phyloP scores from a whole-genome alignment of 805 yeast genomes.

The Grigorovia transvaalensis region DNA sequence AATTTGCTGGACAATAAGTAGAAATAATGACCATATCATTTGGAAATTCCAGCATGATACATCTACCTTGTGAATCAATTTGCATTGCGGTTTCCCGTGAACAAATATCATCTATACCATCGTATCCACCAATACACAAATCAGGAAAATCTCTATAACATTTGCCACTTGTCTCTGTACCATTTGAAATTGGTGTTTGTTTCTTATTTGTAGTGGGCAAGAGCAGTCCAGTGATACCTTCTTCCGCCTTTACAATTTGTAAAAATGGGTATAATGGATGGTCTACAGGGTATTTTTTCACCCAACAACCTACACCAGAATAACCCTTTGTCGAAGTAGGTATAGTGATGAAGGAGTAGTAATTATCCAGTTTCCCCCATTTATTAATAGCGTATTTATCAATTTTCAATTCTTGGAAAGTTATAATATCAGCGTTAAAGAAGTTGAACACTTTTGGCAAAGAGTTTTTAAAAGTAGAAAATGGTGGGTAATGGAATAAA shows the following conservation, averaged over 20 bases:
- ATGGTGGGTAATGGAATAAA: slow-evolving; percentile 72
- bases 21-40: slow-evolving; percentile 50
- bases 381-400: slow-evolving; percentile 31
- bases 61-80: slow-evolving; percentile 79
- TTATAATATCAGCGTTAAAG: slow-evolving; percentile 63
- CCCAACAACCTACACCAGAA: slow-evolving; percentile 83
- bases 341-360: slow-evolving; percentile 54
- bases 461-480: slow-evolving; percentile 42
- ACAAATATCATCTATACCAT: slow-evolving; percentile 21
- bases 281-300: slow-evolving; percentile 38
- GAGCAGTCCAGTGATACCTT: slow-evolving; percentile 71
- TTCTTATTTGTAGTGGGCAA: slow-evolving; percentile 16
- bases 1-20: slow-evolving; percentile 88
- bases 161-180: background rate
- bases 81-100: slow-evolving; percentile 30
- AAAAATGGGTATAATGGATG: slow-evolving; percentile 37
- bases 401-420: slow-evolving; percentile 79
- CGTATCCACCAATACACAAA: slow-evolving; percentile 64
- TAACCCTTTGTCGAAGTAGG: slow-evolving; percentile 71
- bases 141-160: slow-evolving; percentile 14
- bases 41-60: slow-evolving; percentile 63
- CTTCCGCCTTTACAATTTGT: slow-evolving; percentile 66
- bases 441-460: slow-evolving; percentile 36
- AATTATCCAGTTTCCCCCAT: slow-evolving; percentile 46
- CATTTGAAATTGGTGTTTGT: background rate